phyloP scores from a whole-genome alignment of 2,329 filamentous ascomycete genomes.

The Sclerotinia subarctica region DNA sequence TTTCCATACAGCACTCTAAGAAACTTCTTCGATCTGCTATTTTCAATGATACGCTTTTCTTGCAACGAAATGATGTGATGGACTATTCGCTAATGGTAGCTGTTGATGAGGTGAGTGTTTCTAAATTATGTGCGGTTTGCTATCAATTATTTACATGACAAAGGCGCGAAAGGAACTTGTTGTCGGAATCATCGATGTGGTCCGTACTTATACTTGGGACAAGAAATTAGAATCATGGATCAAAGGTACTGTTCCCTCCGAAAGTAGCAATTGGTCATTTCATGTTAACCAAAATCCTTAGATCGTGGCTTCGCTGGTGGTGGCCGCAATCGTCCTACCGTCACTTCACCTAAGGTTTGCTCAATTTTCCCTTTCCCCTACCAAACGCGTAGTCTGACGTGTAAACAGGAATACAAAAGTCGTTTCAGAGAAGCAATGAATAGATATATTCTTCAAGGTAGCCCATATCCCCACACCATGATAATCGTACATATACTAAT shows the following conservation, averaged over 20 bases:
- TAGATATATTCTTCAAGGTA: conserved; percentile 57
- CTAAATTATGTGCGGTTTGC: background rate
- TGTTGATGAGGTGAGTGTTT: conserved; percentile 65
- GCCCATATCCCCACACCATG: background rate
- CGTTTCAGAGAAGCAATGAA: conserved; percentile 96
- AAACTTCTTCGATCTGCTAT: conserved; percentile 87
- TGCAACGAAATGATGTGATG: conserved; percentile 96
- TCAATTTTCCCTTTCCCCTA: background rate
- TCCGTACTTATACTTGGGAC: conserved; percentile 98
- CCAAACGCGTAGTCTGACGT: background rate
- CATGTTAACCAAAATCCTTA: background rate
- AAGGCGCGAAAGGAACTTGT: conserved; percentile 77
- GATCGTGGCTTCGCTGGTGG: conserved; percentile 76
- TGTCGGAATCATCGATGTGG: conserved; percentile 97
- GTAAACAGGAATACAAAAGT: conserved; percentile 73
- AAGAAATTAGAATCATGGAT: conserved; percentile 99
- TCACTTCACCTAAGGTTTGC: conserved; percentile 86
- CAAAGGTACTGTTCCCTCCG: conserved; percentile 51
- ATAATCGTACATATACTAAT: background rate
- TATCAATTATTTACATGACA: conserved; percentile 12
- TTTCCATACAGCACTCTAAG: conserved; percentile 65
- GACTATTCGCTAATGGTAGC: conserved; percentile 99
- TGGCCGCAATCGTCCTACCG: conserved; percentile 81
- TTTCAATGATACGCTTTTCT: conserved; percentile 95
- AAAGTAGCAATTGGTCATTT: background rate